These are phyloP conservation scores for Peronospora tabacina DNA, from an alignment of 352 stramenopile species.

Conservation along the genomic window DNA sequence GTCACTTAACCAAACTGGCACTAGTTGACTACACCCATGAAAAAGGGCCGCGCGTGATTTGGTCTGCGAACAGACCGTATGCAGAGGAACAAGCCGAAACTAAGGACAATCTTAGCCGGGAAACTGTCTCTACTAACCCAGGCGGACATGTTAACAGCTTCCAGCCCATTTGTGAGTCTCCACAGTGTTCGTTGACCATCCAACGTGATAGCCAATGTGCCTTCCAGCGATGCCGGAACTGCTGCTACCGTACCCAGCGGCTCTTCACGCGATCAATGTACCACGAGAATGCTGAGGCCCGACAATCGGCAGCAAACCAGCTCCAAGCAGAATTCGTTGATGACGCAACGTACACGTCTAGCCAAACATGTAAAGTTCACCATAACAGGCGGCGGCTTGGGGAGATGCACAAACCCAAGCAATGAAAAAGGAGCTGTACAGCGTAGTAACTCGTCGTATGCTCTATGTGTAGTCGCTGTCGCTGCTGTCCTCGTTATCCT, in stretches of 20 bases:
- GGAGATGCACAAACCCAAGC: conserved; percentile 10
- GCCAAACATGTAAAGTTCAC: conserved; percentile 26
- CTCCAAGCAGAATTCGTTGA: conserved; percentile 21
- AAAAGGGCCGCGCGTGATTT: conserved; percentile 39
- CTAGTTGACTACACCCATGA: conserved; percentile 39
- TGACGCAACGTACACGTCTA: background rate
- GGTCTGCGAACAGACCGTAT: conserved; percentile 41
- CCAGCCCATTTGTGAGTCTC: conserved; percentile 26
- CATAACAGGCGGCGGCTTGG: conserved; percentile 34
- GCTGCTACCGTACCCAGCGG: conserved; percentile 61
- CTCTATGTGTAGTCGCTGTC: background rate
- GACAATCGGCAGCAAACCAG: conserved; percentile 14
- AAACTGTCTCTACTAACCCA: background rate
- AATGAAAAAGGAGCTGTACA: background rate
- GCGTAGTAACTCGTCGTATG: background rate
- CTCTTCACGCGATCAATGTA: conserved; percentile 26
- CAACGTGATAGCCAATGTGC: conserved; percentile 36
- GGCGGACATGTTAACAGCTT: background rate
- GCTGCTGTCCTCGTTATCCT: background rate
- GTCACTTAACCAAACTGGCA: conserved; percentile 48
- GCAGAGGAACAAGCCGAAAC: conserved; percentile 3
- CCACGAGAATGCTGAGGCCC: conserved; percentile 19
- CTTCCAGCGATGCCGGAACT: conserved; percentile 50
- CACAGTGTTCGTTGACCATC: conserved; percentile 29
- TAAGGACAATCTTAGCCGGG: conserved; percentile 10